phyloP scores from a whole-genome alignment of 352 stramenopile species.

The Pythium aquatile region DNA sequence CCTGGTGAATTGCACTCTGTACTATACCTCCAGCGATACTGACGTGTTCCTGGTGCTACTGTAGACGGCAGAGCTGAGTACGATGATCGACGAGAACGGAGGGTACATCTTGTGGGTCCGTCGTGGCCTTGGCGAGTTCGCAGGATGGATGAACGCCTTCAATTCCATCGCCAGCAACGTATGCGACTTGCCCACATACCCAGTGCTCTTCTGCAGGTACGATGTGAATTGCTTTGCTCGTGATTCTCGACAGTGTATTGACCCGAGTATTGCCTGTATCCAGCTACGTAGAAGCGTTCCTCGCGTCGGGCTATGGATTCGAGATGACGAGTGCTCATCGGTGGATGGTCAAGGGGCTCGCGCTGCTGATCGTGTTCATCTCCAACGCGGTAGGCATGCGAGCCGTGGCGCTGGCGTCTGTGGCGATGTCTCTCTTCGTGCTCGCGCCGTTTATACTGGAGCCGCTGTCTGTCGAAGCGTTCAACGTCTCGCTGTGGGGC shows the following conservation, averaged over 20 bases:
- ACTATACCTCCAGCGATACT: background rate
- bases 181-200: slow-evolving; percentile 82
- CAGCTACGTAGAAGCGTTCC: slow-evolving; percentile 79
- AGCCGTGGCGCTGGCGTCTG: slow-evolving; percentile 64
- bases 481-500: slow-evolving; percentile 74
- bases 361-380: slow-evolving; percentile 67
- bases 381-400: slow-evolving; percentile 79
- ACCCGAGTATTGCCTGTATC: background rate
- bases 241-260: background rate
- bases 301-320: slow-evolving; percentile 58
- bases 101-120: slow-evolving; percentile 88
- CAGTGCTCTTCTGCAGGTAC: slow-evolving; percentile 77
- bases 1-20: background rate
- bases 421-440: slow-evolving; percentile 83
- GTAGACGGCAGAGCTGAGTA: slow-evolving; percentile 76
- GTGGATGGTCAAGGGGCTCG: slow-evolving; percentile 71
- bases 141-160: slow-evolving; percentile 83
- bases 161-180: slow-evolving; percentile 86
- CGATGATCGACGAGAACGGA: slow-evolving; percentile 85
- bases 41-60: slow-evolving; percentile 7
- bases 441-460: slow-evolving; percentile 79
- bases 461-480: slow-evolving; percentile 64
- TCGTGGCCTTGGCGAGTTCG: slow-evolving; percentile 72
- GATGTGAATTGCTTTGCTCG: slow-evolving; percentile 1
- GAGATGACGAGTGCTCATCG: slow-evolving; percentile 46